Evolutionary conservation across 2,329 filamentous ascomycete genomes (phyloP), one percentile per base, ranked within the genome.

Genomic region (Fusarium aywerte): DNA sequence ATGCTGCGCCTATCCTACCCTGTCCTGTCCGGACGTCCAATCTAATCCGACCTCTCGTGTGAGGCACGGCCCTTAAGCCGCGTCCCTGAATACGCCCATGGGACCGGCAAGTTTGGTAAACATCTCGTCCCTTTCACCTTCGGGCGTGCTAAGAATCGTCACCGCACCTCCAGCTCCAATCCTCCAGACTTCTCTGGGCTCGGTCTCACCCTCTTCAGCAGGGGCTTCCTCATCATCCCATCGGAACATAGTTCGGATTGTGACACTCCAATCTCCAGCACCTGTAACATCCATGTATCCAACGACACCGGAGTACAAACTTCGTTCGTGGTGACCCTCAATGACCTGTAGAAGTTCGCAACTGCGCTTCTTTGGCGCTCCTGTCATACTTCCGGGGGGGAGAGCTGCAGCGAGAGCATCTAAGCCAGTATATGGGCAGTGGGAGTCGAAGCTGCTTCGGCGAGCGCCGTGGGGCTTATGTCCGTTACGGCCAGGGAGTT

Each of bases 351-450:
- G 82, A 44, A 97, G 85, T 81, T 97, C 90, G 76, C 95, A 97
- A 67, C 91, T 95, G 45, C 95, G 87, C 79, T 95, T 94, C 82
- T 98, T 98, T 0, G 95, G 96, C 1, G 95, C 95, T 8, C 96
- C 96, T 3, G 95, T 98, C 96, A 98, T 98, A 73, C 91, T 95
- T 0, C 96, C 95, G 0, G 96, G 93, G 0, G 96, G 95, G 1
- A 98, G 83, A 45, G 89, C 91, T 8, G 89, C 85, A 0, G 90
- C 87, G 0, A 98, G 85, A 5, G 95, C 90, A 60, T 95, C 90
- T 33, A 96, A 81, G 2, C 91, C 92, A 0, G 88, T 87, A 59
- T 85, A 82, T 4, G 62, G 60, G 18, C 42, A 66, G 4, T 49
- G 65, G 3, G 42, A 32, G 16, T 57, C 56, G 5, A 50, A 40